These are phyloP conservation scores for Scutellaria barbata DNA, from an alignment of 257 asterid genomes.

Conservation along the genomic window DNA sequence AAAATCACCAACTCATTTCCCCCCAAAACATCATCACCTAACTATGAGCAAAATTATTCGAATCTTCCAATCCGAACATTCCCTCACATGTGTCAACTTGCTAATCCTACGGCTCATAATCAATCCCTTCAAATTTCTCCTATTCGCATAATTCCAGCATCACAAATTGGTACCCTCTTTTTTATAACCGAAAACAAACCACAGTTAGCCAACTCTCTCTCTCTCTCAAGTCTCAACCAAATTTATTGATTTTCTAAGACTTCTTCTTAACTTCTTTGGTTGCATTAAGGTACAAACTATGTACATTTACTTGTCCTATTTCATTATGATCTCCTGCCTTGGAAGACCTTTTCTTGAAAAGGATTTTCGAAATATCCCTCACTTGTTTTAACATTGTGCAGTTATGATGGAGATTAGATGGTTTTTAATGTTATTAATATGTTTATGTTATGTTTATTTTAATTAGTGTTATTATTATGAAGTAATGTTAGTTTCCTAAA, in stretches of 20 bases:
- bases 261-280: slow-evolving; percentile 9
- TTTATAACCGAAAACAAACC: slow-evolving; percentile 16
- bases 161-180: slow-evolving; percentile 29
- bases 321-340: not conserved
- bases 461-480: too few relatives aligned
- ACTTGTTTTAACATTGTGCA: not conserved
- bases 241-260: not conserved
- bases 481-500: too few relatives aligned
- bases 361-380: not conserved
- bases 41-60: slow-evolving; percentile 33
- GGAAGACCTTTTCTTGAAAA: slow-evolving; percentile 24
- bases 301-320: not conserved
- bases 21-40: not conserved
- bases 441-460: too few relatives aligned
- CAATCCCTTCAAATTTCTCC: not conserved
- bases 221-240: slow-evolving; percentile 1
- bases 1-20: not conserved
- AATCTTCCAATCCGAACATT: slow-evolving; percentile 44
- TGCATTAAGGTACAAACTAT: slow-evolving; percentile 21
- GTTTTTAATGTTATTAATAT: too few relatives aligned
- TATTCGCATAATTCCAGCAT: slow-evolving; percentile 40
- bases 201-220: slow-evolving; percentile 16
- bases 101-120: slow-evolving; percentile 30
- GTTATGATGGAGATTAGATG: too few relatives aligned
- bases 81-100: slow-evolving; percentile 23